Conservation (phyloP, 768 basidiomycete genomes). For the Panaeolus papilionaceus region DNA sequence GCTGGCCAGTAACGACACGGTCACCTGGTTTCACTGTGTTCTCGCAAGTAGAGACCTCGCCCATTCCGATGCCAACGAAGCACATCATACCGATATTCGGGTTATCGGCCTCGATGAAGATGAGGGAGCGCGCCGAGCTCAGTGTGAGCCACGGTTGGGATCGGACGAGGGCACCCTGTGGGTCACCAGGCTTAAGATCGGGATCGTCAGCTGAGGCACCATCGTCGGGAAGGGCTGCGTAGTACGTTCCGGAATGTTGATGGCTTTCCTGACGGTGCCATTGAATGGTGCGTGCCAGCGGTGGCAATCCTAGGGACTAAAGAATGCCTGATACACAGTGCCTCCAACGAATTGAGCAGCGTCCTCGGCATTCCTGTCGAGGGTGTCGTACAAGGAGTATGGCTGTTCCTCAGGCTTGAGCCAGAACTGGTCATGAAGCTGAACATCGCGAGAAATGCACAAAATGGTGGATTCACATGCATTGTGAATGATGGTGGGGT, state of each 20-base stretch:
- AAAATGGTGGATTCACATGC: slow-evolving; percentile 64
- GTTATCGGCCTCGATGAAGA: slow-evolving; percentile 62
- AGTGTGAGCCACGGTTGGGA: slow-evolving; percentile 33
- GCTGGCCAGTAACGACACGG: slow-evolving; percentile 55
- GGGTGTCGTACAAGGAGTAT: slow-evolving; percentile 61
- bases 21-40: slow-evolving; percentile 55
- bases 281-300: slow-evolving; percentile 68
- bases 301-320: slow-evolving; percentile 61
- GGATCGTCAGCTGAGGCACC: slow-evolving; percentile 15
- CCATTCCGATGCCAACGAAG: slow-evolving; percentile 65
- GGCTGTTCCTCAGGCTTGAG: slow-evolving; percentile 59
- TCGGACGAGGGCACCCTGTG: slow-evolving; percentile 22
- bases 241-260: slow-evolving; percentile 57
- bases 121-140: slow-evolving; percentile 55
- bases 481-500: slow-evolving; percentile 45
- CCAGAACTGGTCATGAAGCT: slow-evolving; percentile 58
- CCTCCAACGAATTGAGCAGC: slow-evolving; percentile 53
- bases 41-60: slow-evolving; percentile 68
- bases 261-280: slow-evolving; percentile 46
- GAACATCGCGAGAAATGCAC: slow-evolving; percentile 44
- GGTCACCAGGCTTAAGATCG: slow-evolving; percentile 11
- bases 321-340: slow-evolving; percentile 62
- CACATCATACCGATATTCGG: slow-evolving; percentile 58
- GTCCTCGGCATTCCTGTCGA: slow-evolving; percentile 41
- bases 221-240: slow-evolving; percentile 35